These are phyloP conservation scores for Zymoseptoria brevis DNA, from an alignment of 2,329 filamentous ascomycete genomes.

Conservation along the genomic window DNA sequence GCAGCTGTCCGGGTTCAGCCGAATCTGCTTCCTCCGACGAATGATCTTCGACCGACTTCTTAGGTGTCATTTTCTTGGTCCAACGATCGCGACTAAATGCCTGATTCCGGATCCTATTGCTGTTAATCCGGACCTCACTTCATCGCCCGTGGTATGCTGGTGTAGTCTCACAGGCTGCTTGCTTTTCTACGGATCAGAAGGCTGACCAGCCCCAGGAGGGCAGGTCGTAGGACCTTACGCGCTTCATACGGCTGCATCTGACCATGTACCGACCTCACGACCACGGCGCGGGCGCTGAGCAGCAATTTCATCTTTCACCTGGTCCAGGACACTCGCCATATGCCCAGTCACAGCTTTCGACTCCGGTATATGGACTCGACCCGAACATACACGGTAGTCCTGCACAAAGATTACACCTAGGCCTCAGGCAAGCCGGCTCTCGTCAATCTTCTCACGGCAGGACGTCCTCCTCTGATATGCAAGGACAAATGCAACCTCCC, in stretches of 20 bases:
- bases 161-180: background rate
- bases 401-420: constrained; percentile 15
- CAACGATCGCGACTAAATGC: background rate
- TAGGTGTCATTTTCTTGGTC: background rate
- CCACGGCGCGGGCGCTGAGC: constrained; percentile 17
- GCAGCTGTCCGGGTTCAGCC: background rate
- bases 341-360: constrained; percentile 15
- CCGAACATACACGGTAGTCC: constrained; percentile 17
- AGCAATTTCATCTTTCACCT: constrained; percentile 16
- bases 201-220: background rate
- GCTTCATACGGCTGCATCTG: background rate
- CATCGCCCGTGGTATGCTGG: background rate
- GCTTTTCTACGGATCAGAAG: background rate
- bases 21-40: background rate
- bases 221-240: background rate
- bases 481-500: constrained; percentile 19
- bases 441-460: constrained; percentile 8
- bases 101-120: background rate
- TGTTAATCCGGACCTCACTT: background rate
- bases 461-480: constrained; percentile 10
- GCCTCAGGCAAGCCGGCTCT: background rate
- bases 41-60: background rate
- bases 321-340: constrained; percentile 16
- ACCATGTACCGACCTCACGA: constrained; percentile 21
- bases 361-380: constrained; percentile 22